Evolutionary conservation across 768 basidiomycete species (phyloP).

Genomic region (Termitomyces heimii): DNA sequence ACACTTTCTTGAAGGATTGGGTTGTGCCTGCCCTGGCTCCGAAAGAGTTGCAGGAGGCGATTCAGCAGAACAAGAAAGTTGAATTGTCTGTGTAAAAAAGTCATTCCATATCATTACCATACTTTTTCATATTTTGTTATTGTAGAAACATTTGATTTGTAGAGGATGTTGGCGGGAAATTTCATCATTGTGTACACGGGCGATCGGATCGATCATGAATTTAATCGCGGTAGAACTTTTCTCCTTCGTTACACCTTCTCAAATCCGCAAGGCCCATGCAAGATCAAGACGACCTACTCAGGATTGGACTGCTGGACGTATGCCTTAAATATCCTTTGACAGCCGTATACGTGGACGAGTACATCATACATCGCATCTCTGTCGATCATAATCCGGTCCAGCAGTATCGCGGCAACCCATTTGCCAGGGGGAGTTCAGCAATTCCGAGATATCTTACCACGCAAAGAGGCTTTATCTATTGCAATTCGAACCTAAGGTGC

Average conservation of each 20-base stretch:
- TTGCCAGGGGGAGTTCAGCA: neutral
- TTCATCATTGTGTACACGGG: neutral
- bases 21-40: conserved; percentile 77
- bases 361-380: neutral
- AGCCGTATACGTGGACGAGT: neutral
- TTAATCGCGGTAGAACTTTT: neutral
- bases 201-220: neutral
- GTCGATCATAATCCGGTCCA: no score
- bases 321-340: no score
- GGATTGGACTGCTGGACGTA: neutral
- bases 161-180: neutral
- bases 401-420: neutral
- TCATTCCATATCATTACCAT: neutral
- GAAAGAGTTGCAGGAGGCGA: conserved; percentile 45
- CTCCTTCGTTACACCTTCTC: neutral
- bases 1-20: conserved; percentile 81
- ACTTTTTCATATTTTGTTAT: neutral
- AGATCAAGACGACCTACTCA: neutral
- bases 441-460: no score
- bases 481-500: neutral
- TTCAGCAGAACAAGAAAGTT: conserved; percentile 47
- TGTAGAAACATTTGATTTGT: neutral
- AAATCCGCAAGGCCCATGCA: no score
- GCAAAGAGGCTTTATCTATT: neutral
- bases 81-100: conserved; percentile 52